Base-by-base conservation (phyloP, 2,329 filamentous ascomycete species). In the Fusarium xyrophilum region DNA sequence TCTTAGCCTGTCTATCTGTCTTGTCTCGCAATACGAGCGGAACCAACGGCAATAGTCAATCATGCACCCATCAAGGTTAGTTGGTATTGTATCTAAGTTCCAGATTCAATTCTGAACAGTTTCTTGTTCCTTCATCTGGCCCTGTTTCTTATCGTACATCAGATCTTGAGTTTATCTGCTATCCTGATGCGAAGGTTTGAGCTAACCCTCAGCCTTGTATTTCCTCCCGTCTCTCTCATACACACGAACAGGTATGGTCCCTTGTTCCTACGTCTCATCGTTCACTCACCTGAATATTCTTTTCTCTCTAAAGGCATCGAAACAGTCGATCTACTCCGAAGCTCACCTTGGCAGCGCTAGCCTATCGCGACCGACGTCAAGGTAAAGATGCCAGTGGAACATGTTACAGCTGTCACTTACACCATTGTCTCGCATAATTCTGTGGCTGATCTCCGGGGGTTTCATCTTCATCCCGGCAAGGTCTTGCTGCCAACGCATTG, bases 381-480 rank as follows among this genome's bases (percentile, higher is more conserved):
- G 44, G 36, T 25, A 40, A 32, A 43, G 40, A 55, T 42, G 30
- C 14, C 15, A 44, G 30, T 55, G 58, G 58, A 53, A 61, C 53
- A 54, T 39, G 32, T 43, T 64, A 36, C 63, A 57, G 39, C 33
- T 59, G 51, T 56, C 40, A 64, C 58, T 64, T 56, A 48, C 48
- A 68, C 59, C 43, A 51, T 47, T 56, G 63, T 70, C 63, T 70
- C 63, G 52, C 59, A 60, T 70, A 35, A 43, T 68, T 70, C 44
- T 55, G 56, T 66, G 59, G 63, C 67, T 60, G 27, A 53, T 44
- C 40, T 64, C 28, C n/a, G 21, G 42, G 42, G 25, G 71, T 72
- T 73, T 73, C 67, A 71, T 68, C 46, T 68, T 67, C 60, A 52
- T 65, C 70, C 61, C 60, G 58, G 65, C 53, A 68, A 57, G 61